Conservation (phyloP, 2,329 filamentous ascomycete genomes). For the Colletotrichum tofieldiae region DNA sequence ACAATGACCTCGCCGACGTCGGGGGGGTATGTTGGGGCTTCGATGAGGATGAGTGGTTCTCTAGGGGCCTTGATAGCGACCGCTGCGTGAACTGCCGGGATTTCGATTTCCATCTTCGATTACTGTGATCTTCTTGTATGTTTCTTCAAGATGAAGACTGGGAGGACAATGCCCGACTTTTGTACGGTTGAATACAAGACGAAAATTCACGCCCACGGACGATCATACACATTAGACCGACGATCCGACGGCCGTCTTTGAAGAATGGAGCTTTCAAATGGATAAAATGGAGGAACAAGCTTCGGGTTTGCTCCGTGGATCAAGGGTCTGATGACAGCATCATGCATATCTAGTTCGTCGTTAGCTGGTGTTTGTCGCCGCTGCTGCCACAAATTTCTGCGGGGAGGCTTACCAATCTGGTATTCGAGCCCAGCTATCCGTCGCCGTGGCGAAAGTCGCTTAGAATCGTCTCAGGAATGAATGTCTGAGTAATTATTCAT, state of each 20-base stretch:
- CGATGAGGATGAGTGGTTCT: conserved; percentile 46
- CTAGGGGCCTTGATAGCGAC: conserved; percentile 46
- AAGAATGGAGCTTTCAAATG: neutral
- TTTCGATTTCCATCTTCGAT: conserved; percentile 37
- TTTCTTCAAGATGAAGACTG: neutral
- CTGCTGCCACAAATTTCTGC: conserved; percentile 2
- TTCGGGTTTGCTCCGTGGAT: conserved; percentile 12
- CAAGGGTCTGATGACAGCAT: conserved; percentile 41
- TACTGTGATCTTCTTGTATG: neutral
- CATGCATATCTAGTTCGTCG: conserved; percentile 34
- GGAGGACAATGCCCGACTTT: neutral
- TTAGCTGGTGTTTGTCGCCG: conserved; percentile 8
- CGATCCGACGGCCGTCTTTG: neutral
- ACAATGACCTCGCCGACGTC: conserved; percentile 66
- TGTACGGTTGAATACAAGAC: neutral
- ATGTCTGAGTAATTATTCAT: conserved; percentile 28
- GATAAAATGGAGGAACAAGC: conserved; percentile 18
- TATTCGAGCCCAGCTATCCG: neutral
- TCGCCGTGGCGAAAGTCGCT: conserved; percentile 26
- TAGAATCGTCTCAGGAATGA: conserved; percentile 37
- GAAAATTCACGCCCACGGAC: neutral
- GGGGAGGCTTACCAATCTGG: conserved; percentile 36
- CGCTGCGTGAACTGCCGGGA: conserved; percentile 48
- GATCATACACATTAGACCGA: neutral
- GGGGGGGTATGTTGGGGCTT: conserved; percentile 52